A percentile compares a stretch with the other conserved stretches of the same genome.
Conservation (phyloP, 73 alveolate species). For the Urostyla sp. region DNA sequence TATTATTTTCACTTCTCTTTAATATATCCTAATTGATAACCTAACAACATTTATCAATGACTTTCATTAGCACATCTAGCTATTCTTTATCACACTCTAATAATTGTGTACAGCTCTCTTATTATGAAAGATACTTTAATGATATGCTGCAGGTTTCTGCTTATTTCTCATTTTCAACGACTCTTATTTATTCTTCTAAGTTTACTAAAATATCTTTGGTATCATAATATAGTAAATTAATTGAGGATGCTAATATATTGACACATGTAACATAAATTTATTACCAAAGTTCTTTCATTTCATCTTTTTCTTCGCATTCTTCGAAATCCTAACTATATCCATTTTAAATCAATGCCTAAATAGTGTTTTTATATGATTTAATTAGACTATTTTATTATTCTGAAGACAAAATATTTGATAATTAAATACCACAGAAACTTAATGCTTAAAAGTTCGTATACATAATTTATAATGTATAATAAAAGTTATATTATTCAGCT, state of each 20-base stretch:
- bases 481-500: slow-evolving; percentile 33
- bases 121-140: neutral
- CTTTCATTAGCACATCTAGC: no score
- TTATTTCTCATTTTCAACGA: neutral
- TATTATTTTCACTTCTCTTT: no score
- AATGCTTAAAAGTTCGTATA: slow-evolving; percentile 55
- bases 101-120: no score
- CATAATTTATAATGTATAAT: slow-evolving; percentile 2
- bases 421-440: neutral
- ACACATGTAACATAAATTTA: slow-evolving; percentile 2
- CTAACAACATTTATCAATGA: no score
- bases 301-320: slow-evolving; percentile 33
- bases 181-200: neutral
- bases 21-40: no score
- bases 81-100: no score
- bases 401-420: slow-evolving; percentile 14
- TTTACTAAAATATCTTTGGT: neutral
- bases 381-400: slow-evolving; percentile 12
- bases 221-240: slow-evolving; percentile 9
- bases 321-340: slow-evolving; percentile 57
- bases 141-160: slow-evolving; percentile 38
- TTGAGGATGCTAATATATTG: slow-evolving; percentile 13
- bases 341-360: slow-evolving; percentile 40
- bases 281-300: slow-evolving; percentile 34
- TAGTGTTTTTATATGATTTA: slow-evolving; percentile 27